Conservation (phyloP, 2,329 filamentous ascomycete genomes). For the Thielaviopsis ethacetica region DNA sequence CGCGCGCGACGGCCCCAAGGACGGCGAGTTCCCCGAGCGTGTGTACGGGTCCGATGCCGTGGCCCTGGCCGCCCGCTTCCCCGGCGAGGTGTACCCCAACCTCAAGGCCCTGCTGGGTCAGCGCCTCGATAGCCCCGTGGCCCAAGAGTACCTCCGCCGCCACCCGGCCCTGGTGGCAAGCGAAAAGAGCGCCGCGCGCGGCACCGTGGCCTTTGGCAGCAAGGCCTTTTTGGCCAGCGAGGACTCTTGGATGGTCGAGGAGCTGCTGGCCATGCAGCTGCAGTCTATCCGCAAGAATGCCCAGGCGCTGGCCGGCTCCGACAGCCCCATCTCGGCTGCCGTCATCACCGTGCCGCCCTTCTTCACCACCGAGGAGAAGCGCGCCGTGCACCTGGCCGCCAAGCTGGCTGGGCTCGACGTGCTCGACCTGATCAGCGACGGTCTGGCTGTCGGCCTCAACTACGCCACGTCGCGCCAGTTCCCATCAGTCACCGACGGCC, state of each 20-base stretch:
- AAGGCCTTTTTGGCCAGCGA: slow-evolving; percentile 43
- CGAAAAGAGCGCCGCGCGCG: slow-evolving; percentile 33
- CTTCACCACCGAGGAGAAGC: slow-evolving; percentile 80
- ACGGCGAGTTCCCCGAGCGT: slow-evolving; percentile 65
- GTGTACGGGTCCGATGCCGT: slow-evolving; percentile 85
- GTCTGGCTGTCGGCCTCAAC: slow-evolving; percentile 81
- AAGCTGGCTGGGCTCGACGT: slow-evolving; percentile 79
- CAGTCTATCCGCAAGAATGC: slow-evolving; percentile 84
- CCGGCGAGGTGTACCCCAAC: slow-evolving; percentile 87
- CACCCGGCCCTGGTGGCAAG: slow-evolving; percentile 57
- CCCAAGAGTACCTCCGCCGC: slow-evolving; percentile 53
- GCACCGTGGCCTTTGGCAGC: slow-evolving; percentile 72
- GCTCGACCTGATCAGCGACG: slow-evolving; percentile 72
- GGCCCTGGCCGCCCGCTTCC: slow-evolving; percentile 72
- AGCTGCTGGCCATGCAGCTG: slow-evolving; percentile 89
- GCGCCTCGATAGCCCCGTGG: slow-evolving; percentile 39
- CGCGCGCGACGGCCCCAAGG: slow-evolving; percentile 46
- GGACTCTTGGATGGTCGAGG: slow-evolving; percentile 66
- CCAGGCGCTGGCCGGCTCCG: slow-evolving; percentile 63
- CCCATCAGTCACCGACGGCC: slow-evolving; percentile 65
- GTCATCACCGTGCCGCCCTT: slow-evolving; percentile 85
- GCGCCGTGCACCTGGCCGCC: slow-evolving; percentile 68
- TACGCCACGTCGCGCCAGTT: slow-evolving; percentile 88
- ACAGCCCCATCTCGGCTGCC: slow-evolving; percentile 55
- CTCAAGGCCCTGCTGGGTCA: slow-evolving; percentile 82